Evolutionary conservation across 140 eudicot species (phyloP), one percentile per base, ranked within the genome.

Genomic region (Oenanthe javanica): DNA sequence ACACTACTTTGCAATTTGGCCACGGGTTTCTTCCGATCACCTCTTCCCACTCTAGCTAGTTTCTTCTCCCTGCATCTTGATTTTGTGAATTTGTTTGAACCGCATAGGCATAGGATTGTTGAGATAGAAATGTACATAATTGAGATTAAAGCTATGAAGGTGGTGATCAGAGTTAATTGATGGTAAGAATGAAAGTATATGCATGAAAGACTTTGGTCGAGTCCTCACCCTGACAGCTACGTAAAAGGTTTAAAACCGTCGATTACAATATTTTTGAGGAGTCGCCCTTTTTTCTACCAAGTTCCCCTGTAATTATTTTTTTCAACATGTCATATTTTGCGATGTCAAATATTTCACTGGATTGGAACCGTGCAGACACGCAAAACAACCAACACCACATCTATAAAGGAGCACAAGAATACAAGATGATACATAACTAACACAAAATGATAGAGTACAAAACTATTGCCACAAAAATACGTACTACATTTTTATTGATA

Each of bases 21-120:
- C 47, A 83, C 2, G 0, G 76, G 63, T 54, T 87, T 79, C 40
- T 49, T 71, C 50, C 72, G 87, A 9, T 6, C 42, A 74, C 47
- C 42, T 45, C 78, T 9, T 21, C 92, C 93, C 57, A 86, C 61
- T 8, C 81, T 81, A 25, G 80, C 83, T 21, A 83, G 85, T 23
- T 69, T 82, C 16, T 76, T 82, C 78, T 76, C 69, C 63, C 21
- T 76, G 31, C 31, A 0, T 31, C 31, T 31, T 31, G 31, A 16
- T 54, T 18, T 18, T 16, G n/a, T 54, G 11, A 78, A 64, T 67
- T 80, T 81, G 59, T 84, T 90, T 27, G 91, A 84, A 61, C 88
- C 89, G 61, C 97, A 93, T 5, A 93, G 87, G 64, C 75, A 74
- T 21, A 84, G 81, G 10, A 86, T 57, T 1, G 91, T 86, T 50